Evolutionary conservation across 2,329 filamentous ascomycete genomes (phyloP).

Genomic region (Coniochaeta sp.): DNA sequence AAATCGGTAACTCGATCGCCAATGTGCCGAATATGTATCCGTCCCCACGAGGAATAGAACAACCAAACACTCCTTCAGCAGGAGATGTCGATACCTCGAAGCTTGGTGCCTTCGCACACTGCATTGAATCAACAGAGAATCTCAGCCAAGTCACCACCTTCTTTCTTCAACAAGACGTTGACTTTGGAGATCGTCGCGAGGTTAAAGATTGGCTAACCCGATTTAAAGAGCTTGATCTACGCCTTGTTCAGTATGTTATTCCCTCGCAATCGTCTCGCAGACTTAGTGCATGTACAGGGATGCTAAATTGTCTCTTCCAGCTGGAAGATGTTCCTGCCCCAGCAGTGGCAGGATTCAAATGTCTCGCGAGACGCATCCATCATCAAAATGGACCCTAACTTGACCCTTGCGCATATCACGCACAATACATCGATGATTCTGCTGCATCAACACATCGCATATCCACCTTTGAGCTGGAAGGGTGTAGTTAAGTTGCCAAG

Average conservation of each 20-base stretch:
- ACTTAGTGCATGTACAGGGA: no score
- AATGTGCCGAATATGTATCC: constrained; percentile 4
- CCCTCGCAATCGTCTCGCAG: no score
- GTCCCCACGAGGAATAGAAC: not conserved
- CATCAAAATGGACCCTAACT: not conserved
- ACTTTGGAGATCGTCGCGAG: constrained; percentile 20
- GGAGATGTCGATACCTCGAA: constrained; percentile 14
- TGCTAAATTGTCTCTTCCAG: not conserved
- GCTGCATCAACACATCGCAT: not conserved
- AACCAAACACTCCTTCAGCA: not conserved
- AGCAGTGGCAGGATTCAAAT: not conserved
- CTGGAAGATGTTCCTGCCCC: not conserved
- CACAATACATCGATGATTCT: not conserved
- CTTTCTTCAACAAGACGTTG: constrained; percentile 26
- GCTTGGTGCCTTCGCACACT: constrained; percentile 28
- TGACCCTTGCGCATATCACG: not conserved
- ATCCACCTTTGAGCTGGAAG: not conserved
- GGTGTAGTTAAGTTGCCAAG: not conserved
- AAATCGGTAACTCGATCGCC: constrained; percentile 18
- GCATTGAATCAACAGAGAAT: constrained; percentile 27
- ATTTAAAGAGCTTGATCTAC: constrained; percentile 30
- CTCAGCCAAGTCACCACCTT: constrained; percentile 25
- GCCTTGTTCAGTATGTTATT: constrained; percentile 23
- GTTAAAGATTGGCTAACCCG: constrained; percentile 26
- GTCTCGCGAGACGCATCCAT: not conserved